phyloP scores from a whole-genome alignment of 2,329 filamentous ascomycete genomes.

The Colletotrichum lini region DNA sequence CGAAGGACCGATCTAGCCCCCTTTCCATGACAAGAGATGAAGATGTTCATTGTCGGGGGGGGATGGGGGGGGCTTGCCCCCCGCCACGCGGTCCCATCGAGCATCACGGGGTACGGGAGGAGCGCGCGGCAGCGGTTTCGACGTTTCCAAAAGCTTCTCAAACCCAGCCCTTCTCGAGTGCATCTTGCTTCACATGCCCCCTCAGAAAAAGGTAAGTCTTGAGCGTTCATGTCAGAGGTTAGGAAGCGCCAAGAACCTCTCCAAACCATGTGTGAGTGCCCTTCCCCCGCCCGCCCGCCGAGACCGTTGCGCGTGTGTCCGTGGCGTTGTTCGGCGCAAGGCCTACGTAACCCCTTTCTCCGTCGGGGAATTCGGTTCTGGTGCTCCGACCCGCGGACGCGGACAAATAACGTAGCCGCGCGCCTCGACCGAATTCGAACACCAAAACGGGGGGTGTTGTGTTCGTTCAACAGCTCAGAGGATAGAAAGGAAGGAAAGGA shows the following conservation, averaged over 20 bases:
- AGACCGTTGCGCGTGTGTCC: not conserved
- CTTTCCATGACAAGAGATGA: not conserved
- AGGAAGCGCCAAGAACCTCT: conserved; percentile 3
- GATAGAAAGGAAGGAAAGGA: not conserved
- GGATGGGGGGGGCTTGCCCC: no score
- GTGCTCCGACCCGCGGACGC: not conserved
- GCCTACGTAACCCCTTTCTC: not conserved
- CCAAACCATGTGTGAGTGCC: no score
- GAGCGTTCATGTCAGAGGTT: not conserved
- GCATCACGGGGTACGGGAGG: no score
- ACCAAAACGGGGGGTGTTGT: no score
- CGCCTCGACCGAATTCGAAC: not conserved
- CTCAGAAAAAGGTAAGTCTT: not conserved
- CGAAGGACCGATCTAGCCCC: not conserved
- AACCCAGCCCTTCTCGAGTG: not conserved
- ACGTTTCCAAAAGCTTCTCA: no score
- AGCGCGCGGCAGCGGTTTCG: no score
- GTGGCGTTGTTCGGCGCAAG: not conserved
- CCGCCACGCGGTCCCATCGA: no score
- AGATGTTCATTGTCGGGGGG: conserved; percentile 12
- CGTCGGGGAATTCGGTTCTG: not conserved
- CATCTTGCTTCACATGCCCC: not conserved
- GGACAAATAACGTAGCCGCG: not conserved
- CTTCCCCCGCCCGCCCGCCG: no score
- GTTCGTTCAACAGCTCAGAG: no score